Evolutionary conservation across 345 rosid species (phyloP), one percentile per base, ranked within the genome.

Genomic region (Corchorus capsularis): DNA sequence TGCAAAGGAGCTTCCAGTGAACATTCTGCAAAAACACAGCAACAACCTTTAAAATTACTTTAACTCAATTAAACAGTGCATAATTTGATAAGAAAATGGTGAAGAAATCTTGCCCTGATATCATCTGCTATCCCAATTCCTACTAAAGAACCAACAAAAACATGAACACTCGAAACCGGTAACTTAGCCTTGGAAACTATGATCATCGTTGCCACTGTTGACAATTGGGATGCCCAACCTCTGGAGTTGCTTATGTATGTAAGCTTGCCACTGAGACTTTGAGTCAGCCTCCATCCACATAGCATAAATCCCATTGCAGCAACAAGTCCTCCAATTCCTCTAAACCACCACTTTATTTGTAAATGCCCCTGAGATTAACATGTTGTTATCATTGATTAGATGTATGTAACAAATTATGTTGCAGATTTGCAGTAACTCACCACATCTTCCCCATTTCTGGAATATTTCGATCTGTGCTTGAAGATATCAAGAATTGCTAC

Each of bases 161-260:
- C 82, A 76, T 79, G 77, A 5, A 84, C 45, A 17, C 68, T 73
- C 16, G 81, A 73, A 46, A 71, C 81, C 11, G 82, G 84, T 46
- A 79, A 72, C 39, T 79, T 79, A 13, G 57, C 37, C 45, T 59
- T 65, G 1, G 45, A 12, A 35, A 79, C 75, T 6, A 84, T 22
- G 55, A 85, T 78, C 60, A 85, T 66, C n/a, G 80, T 79, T 39
- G 77, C 79, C 52, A 78, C 82, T 16, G 85, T 69, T 16, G 85
- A 60, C 3, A 80, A 68, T 13, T 69, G 82, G 1, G 83, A 72
- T 3, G 75, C 73, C 73, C 82, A 34, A 9, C 83, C 83, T 79
- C 87, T 74, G 6, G 85, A 66, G 75, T 77, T 81, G 55, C 84
- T 81, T 16, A 71, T 61, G 64, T 63, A 82, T 20, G 80, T 81